A percentile compares a stretch with the other conserved stretches of the same genome.
Evolutionary conservation across 73 alveolate genomes (phyloP).

Genomic region (Tetrahymena malaccensis): DNA sequence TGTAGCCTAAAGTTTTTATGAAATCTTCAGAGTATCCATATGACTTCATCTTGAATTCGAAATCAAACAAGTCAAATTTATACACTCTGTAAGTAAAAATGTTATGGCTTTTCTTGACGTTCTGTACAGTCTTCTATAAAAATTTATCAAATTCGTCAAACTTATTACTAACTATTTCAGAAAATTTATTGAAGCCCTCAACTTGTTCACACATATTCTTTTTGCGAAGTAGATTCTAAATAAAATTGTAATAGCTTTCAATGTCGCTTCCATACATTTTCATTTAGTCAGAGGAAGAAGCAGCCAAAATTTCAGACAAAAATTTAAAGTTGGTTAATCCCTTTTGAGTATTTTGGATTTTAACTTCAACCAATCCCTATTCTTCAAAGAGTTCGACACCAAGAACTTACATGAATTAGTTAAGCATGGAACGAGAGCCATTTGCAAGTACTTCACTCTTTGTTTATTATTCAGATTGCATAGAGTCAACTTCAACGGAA

Average conservation of each 20-base stretch:
- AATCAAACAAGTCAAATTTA: background rate
- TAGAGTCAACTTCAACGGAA: background rate
- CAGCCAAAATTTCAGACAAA: background rate
- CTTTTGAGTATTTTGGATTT: background rate
- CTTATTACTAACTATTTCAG: background rate
- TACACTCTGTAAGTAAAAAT: background rate
- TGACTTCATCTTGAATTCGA: background rate
- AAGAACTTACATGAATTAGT: background rate
- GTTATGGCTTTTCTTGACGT: background rate
- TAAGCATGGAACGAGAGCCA: background rate
- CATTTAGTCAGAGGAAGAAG: background rate
- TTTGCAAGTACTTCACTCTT: background rate
- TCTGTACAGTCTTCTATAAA: background rate
- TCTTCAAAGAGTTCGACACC: background rate
- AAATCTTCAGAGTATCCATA: background rate
- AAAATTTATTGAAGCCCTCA: background rate
- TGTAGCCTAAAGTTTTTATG: background rate
- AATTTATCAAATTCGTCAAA: background rate
- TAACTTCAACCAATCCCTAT: background rate
- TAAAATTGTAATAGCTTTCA: background rate
- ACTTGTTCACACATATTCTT: background rate
- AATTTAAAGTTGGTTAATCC: background rate
- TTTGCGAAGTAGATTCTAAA: background rate
- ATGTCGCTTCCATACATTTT: background rate
- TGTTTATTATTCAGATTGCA: background rate